phyloP scores from a whole-genome alignment of 495 filamentous ascomycete genomes.

The Lepraria neglecta region DNA sequence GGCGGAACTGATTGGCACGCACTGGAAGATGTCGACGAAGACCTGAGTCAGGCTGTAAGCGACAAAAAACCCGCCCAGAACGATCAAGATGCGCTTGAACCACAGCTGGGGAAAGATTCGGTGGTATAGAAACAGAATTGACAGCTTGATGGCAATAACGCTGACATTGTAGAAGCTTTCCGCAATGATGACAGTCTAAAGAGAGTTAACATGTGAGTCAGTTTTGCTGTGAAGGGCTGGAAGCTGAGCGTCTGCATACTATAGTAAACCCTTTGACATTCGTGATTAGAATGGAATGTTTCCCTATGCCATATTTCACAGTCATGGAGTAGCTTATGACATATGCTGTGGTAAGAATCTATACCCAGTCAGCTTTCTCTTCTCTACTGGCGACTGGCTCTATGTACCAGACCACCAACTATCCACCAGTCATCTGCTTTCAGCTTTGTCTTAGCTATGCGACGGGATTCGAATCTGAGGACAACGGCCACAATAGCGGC shows the following conservation, averaged over 20 bases:
- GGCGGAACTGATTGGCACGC: not conserved
- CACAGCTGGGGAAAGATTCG: conserved; percentile 1
- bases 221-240: not conserved
- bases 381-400: no score
- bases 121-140: conserved; percentile 4
- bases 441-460: not conserved
- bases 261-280: not conserved
- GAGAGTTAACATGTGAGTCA: not conserved
- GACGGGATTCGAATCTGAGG: conserved; percentile 1
- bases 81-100: not conserved
- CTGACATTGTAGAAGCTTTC: not conserved
- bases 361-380: not conserved
- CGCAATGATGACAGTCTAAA: not conserved
- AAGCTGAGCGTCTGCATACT: not conserved
- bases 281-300: not conserved
- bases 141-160: conserved; percentile 1
- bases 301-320: not conserved
- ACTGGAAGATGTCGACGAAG: not conserved
- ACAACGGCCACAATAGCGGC: not conserved
- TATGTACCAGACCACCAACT: not conserved
- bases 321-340: not conserved
- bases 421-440: conserved; percentile 9
- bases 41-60: not conserved
- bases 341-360: not conserved
- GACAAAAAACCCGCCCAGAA: conserved; percentile 1